Evolutionary conservation across 2,329 filamentous ascomycete species (phyloP).

Genomic region (Stemphylium beticola): DNA sequence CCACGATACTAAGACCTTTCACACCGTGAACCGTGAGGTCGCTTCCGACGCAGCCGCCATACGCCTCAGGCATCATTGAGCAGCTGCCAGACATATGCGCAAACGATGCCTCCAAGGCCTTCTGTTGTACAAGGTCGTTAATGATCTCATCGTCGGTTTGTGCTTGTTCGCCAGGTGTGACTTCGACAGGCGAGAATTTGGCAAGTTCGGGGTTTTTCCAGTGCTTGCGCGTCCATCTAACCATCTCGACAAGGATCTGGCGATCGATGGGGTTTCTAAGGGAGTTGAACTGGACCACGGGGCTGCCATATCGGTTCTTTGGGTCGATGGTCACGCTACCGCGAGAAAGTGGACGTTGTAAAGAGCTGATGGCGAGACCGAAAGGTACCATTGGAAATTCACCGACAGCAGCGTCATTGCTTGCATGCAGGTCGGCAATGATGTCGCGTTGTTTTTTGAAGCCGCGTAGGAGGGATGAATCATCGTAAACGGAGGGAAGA

Average conservation of each 20-base stretch:
- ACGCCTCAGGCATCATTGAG: constrained; percentile 37
- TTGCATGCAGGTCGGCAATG: constrained; percentile 26
- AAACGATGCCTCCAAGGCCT: constrained; percentile 26
- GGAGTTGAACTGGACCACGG: constrained; percentile 44
- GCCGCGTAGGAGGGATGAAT: constrained; percentile 26
- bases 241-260: constrained; percentile 42
- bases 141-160: constrained; percentile 37
- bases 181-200: constrained; percentile 42
- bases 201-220: constrained; percentile 40
- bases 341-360: constrained; percentile 39
- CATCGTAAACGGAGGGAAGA: constrained; percentile 26
- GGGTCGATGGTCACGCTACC: constrained; percentile 49
- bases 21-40: constrained; percentile 35
- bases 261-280: constrained; percentile 47
- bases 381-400: constrained; percentile 40
- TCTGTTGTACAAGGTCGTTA: constrained; percentile 17
- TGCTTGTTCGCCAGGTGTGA: constrained; percentile 29
- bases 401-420: constrained; percentile 37
- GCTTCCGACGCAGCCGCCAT: constrained; percentile 35
- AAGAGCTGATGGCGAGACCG: constrained; percentile 26
- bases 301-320: constrained; percentile 38
- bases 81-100: constrained; percentile 36
- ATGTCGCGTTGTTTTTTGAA: constrained; percentile 34
- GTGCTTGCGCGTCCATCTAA: constrained; percentile 46
- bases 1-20: constrained; percentile 36